phyloP scores from a whole-genome alignment of 2,329 filamentous ascomycete genomes.

The Orbilia quercus region DNA sequence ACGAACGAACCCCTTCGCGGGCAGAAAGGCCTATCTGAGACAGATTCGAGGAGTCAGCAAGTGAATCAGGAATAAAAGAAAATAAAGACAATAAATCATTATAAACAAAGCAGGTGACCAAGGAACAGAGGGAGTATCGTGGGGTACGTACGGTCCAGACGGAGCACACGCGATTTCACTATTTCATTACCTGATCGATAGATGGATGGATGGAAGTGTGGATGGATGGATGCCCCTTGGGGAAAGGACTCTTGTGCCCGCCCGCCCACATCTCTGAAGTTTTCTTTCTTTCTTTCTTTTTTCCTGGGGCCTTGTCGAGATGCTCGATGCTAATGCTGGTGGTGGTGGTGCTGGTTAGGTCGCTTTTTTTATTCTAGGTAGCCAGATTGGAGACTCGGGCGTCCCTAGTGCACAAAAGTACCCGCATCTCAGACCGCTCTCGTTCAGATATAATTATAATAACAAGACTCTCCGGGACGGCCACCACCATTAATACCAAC shows the following conservation, averaged over 20 bases:
- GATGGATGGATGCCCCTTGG: neutral
- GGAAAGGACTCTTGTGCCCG: slow-evolving; percentile 6
- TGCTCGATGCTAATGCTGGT: no score
- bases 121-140: slow-evolving; percentile 20
- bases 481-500: slow-evolving; percentile 11
- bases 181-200: slow-evolving; percentile 52
- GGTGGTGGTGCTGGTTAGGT: slow-evolving; percentile 39
- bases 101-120: slow-evolving; percentile 37
- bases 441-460: slow-evolving; percentile 44
- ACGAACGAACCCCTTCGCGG: slow-evolving; percentile 22
- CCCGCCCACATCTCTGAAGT: neutral
- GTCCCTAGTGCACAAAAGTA: slow-evolving; percentile 33
- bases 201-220: no score
- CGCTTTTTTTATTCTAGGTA: slow-evolving; percentile 36
- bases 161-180: slow-evolving; percentile 20
- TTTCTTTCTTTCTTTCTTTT: slow-evolving; percentile 8
- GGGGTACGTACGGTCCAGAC: slow-evolving; percentile 18
- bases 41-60: no score
- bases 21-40: slow-evolving; percentile 39
- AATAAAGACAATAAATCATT: no score
- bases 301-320: slow-evolving; percentile 12
- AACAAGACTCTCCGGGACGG: slow-evolving; percentile 46
- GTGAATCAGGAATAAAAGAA: no score
- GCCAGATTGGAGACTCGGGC: slow-evolving; percentile 45
- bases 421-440: slow-evolving; percentile 22